Conservation (phyloP, 106 monocot genomes). For the Hemerocallis citrina region DNA sequence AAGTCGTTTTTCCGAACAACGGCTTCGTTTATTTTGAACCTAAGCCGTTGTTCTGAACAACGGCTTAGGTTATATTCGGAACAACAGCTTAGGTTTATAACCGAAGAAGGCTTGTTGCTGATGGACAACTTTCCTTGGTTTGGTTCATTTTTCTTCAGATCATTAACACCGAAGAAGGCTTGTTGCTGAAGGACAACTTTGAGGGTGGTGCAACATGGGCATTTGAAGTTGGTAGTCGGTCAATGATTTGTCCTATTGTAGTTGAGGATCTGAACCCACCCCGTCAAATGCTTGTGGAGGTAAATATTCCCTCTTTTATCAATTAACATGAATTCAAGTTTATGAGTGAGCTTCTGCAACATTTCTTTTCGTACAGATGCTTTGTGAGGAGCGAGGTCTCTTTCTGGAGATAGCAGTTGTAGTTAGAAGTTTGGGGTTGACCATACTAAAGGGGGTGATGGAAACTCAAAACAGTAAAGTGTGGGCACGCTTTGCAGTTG, state of each 20-base stretch:
- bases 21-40: no score
- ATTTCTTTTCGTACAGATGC: constrained; percentile 47
- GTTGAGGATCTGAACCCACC: constrained; percentile 89
- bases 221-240: constrained; percentile 73
- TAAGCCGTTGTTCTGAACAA: no score
- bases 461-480: constrained; percentile 76
- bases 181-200: constrained; percentile 56
- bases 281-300: constrained; percentile 96
- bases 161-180: constrained; percentile 34
- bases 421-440: constrained; percentile 82
- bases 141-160: constrained; percentile 31
- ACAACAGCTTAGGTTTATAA: no score
- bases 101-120: no score
- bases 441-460: constrained; percentile 91
- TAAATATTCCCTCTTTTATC: constrained; percentile 9
- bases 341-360: no score
- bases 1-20: no score
- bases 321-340: not conserved
- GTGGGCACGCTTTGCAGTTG: constrained; percentile 90
- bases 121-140: not conserved
- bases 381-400: constrained; percentile 84
- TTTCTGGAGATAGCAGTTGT: constrained; percentile 94
- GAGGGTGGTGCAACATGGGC: constrained; percentile 82
- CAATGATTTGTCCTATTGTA: constrained; percentile 77
- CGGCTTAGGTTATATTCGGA: no score